phyloP scores from a whole-genome alignment of 2,329 filamentous ascomycete genomes.

The Phialophora tarda region DNA sequence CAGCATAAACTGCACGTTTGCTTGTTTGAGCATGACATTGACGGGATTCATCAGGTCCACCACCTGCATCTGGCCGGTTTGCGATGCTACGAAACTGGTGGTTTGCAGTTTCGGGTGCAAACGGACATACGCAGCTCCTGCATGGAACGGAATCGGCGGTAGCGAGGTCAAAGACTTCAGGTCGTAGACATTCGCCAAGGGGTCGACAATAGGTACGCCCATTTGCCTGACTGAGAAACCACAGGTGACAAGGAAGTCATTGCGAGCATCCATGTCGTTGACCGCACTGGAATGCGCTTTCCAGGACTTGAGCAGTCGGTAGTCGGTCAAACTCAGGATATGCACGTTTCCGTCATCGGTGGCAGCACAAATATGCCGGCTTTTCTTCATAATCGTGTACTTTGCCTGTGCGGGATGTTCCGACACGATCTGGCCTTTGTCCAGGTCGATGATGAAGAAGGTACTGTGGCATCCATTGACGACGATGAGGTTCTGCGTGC shows the following conservation, averaged over 20 bases:
- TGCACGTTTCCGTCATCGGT: constrained; percentile 82
- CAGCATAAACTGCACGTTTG: constrained; percentile 76
- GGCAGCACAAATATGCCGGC: constrained; percentile 87
- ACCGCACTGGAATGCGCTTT: constrained; percentile 86
- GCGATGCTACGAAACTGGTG: constrained; percentile 90
- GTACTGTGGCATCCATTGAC: constrained; percentile 83
- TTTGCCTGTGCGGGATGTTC: constrained; percentile 74
- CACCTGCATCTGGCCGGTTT: constrained; percentile 90
- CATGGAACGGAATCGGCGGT: constrained; percentile 88
- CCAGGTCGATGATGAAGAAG: constrained; percentile 78
- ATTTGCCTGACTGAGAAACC: constrained; percentile 86
- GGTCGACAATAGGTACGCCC: constrained; percentile 81
- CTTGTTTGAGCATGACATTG: constrained; percentile 81
- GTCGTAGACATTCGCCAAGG: constrained; percentile 93
- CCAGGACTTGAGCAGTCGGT: constrained; percentile 83
- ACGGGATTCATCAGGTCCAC: constrained; percentile 95
- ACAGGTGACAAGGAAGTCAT: constrained; percentile 94
- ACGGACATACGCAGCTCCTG: constrained; percentile 89
- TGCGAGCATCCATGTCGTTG: constrained; percentile 96
- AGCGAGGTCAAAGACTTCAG: constrained; percentile 87
- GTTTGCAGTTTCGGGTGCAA: constrained; percentile 97
- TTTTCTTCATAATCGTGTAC: constrained; percentile 90
- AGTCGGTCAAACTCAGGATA: constrained; percentile 79
- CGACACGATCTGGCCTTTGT: constrained; percentile 74
- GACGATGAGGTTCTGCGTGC: constrained; percentile 76